Percentiles rank a stretch among this genome's conserved stretches.
These are phyloP conservation scores for Acacia acuminata DNA, from an alignment of 306 rosid genomes.

Conservation along the genomic window DNA sequence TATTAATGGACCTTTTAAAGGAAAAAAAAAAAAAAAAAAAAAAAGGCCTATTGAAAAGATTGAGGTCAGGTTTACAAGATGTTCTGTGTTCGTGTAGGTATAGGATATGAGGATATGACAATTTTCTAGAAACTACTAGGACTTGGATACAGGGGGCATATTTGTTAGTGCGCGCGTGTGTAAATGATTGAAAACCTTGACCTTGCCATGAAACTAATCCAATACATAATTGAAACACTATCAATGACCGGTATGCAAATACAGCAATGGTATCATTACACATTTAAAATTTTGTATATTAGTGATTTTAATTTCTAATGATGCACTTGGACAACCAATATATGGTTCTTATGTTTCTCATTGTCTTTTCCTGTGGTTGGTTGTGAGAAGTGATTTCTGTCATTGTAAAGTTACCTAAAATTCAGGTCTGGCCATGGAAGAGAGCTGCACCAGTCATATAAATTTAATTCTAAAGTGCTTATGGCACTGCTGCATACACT, in stretches of 20 bases:
- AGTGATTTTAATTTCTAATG: background rate
- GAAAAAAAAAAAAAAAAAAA: background rate
- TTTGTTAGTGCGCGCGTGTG: background rate
- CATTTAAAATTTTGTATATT: background rate
- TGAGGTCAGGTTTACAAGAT: background rate
- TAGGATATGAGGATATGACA: background rate
- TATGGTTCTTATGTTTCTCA: background rate
- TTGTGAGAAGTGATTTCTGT: background rate
- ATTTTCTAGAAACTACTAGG: background rate
- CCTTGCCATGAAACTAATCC: background rate
- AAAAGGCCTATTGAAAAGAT: background rate
- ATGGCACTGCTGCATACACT: slow-evolving; percentile 11
- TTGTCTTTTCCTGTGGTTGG: slow-evolving; percentile 5
- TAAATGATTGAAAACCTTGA: background rate
- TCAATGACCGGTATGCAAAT: background rate
- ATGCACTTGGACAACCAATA: background rate
- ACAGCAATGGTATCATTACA: background rate
- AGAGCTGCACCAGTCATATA: background rate
- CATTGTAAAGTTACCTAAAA: background rate
- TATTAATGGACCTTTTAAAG: too few relatives aligned
- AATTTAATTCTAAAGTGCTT: slow-evolving; percentile 5
- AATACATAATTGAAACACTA: background rate
- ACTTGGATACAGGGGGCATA: background rate
- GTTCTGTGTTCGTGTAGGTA: background rate
- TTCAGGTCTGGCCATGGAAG: slow-evolving; percentile 9